Percentiles rank a stretch among this genome's conserved stretches.
Conservation (phyloP, 345 rosid genomes). For the Gossypium sturtianum region DNA sequence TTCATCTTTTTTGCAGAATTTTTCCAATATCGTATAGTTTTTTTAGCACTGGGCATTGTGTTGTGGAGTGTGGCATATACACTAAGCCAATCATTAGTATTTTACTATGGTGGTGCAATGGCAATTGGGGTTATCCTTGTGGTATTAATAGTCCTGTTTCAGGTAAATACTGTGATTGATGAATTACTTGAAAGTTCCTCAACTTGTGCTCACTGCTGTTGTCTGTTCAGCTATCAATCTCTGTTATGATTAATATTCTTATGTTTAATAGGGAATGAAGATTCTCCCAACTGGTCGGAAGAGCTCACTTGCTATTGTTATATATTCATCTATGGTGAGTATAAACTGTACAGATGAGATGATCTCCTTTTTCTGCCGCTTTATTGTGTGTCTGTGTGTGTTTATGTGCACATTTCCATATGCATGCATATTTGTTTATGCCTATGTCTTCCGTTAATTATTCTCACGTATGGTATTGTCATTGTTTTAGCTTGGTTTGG, state of each 20-base stretch:
- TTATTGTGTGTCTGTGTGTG: neutral
- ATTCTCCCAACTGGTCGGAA: constrained; percentile 82
- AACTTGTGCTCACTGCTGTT: neutral
- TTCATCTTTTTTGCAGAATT: constrained; percentile 45
- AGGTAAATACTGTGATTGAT: constrained; percentile 37
- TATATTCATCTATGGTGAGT: constrained; percentile 77
- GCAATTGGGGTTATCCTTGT: constrained; percentile 85
- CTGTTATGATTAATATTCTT: neutral
- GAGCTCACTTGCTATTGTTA: constrained; percentile 72
- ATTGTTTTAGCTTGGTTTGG: constrained; percentile 69
- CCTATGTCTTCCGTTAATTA: constrained; percentile 1
- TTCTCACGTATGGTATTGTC: constrained; percentile 6
- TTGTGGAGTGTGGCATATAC: constrained; percentile 56
- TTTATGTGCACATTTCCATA: neutral
- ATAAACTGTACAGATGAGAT: neutral
- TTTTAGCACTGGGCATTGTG: constrained; percentile 54
- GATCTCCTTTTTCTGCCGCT: neutral
- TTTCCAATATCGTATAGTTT: constrained; percentile 52
- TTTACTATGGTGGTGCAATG: constrained; percentile 94
- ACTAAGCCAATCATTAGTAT: constrained; percentile 69
- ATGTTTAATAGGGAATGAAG: constrained; percentile 74
- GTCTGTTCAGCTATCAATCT: neutral
- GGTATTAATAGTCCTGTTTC: constrained; percentile 73
- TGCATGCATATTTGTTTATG: neutral
- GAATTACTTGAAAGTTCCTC: neutral